These are phyloP conservation scores for Cucumis melo DNA, from an alignment of 306 rosid species.

Conservation along the genomic window DNA sequence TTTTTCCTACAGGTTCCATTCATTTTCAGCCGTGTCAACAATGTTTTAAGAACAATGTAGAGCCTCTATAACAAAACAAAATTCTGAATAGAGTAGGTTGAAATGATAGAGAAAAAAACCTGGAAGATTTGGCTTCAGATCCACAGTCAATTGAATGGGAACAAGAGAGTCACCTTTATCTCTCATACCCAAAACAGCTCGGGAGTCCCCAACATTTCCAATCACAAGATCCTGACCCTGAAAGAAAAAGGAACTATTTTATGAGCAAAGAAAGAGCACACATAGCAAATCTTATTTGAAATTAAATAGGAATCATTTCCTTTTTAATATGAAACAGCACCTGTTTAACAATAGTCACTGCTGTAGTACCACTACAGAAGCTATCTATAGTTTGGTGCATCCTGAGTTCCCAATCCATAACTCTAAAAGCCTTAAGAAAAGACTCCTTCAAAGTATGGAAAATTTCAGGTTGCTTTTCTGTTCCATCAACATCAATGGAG, in stretches of 20 bases:
- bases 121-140: conserved; percentile 97
- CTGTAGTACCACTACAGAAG: conserved; percentile 97
- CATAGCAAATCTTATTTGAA: not conserved
- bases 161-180: conserved; percentile 46
- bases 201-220: conserved; percentile 93
- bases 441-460: conserved; percentile 70
- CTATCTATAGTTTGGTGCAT: conserved; percentile 56
- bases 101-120: conserved; percentile 34
- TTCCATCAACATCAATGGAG: conserved; percentile 46
- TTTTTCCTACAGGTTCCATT: not conserved
- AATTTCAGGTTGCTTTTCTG: conserved; percentile 55
- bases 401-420: conserved; percentile 87
- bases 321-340: conserved; percentile 17
- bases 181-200: conserved; percentile 89
- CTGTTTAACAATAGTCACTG: conserved; percentile 88
- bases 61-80: not conserved
- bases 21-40: not conserved
- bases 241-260: conserved; percentile 12
- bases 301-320: not conserved
- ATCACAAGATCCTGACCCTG: conserved; percentile 77
- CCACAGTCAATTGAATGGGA: conserved; percentile 91
- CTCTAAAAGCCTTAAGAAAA: conserved; percentile 69
- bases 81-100: not conserved
- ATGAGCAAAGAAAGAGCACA: conserved; percentile 21
- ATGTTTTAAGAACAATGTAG: not conserved